Percentiles rank a stretch among this genome's conserved stretches.
Conservation (phyloP, 768 basidiomycete species). For the Paxillus ammoniavirescens region DNA sequence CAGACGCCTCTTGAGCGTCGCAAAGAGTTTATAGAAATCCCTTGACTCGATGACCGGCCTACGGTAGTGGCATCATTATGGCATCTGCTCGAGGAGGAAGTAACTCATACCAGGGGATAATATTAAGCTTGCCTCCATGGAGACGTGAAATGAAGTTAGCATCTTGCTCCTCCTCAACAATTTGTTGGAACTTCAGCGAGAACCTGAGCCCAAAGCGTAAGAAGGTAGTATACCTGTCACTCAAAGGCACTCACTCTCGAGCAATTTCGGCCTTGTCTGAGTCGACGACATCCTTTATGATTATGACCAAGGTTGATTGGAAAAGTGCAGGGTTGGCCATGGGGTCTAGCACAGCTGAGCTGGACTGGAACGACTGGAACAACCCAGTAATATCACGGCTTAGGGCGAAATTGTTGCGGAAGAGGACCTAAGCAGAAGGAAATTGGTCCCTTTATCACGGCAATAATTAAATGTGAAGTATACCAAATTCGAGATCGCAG, state of each 20-base stretch:
- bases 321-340: constrained; percentile 56
- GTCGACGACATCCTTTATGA: constrained; percentile 69
- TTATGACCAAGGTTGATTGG: constrained; percentile 56
- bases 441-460: neutral
- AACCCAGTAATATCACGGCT: constrained; percentile 60
- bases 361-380: constrained; percentile 61
- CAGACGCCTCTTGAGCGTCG: constrained; percentile 42
- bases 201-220: constrained; percentile 37
- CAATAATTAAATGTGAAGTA: constrained; percentile 8
- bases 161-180: constrained; percentile 57
- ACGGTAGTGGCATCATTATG: neutral
- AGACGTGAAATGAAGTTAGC: constrained; percentile 61
- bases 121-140: constrained; percentile 51
- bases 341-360: constrained; percentile 55
- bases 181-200: constrained; percentile 54
- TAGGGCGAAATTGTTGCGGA: constrained; percentile 64
- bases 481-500: constrained; percentile 63
- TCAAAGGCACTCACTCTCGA: constrained; percentile 44
- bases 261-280: constrained; percentile 58
- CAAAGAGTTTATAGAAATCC: constrained; percentile 55
- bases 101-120: constrained; percentile 50
- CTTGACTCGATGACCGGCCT: constrained; percentile 60
- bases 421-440: constrained; percentile 45
- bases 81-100: neutral
- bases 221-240: neutral